A percentile compares a stretch with the other conserved stretches of the same genome.
These are phyloP conservation scores for Hymenoscyphus scutula DNA, from an alignment of 2,329 filamentous ascomycete species.

Conservation along the genomic window DNA sequence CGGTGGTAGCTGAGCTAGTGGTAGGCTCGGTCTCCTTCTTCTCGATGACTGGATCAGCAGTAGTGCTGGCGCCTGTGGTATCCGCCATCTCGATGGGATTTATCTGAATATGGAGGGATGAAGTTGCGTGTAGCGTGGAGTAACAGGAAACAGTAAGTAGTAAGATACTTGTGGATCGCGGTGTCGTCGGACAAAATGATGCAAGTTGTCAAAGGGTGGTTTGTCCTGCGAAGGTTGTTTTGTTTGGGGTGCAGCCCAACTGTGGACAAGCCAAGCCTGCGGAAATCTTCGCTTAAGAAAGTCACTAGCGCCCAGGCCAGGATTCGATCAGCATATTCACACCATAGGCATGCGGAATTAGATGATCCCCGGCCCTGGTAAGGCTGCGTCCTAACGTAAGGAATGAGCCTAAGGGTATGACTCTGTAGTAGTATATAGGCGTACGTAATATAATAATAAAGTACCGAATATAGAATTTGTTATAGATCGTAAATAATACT, in stretches of 20 bases:
- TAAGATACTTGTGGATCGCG: conserved; percentile 8
- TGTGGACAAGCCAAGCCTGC: conserved; percentile 3
- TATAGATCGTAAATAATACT: too few species aligned
- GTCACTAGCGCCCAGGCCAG: too few species aligned
- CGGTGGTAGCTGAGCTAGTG: conserved; percentile 10
- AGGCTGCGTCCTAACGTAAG: too few species aligned
- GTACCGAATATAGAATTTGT: too few species aligned
- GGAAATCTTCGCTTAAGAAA: not conserved
- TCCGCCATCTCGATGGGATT: conserved; percentile 3
- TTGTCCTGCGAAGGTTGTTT: conserved; percentile 1
- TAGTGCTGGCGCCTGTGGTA: conserved; percentile 31
- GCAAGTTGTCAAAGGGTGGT: conserved; percentile 6
- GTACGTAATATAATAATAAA: too few species aligned
- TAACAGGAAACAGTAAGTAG: not conserved
- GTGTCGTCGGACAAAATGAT: conserved; percentile 6
- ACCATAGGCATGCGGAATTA: too few species aligned
- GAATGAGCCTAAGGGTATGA: too few species aligned
- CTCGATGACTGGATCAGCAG: conserved; percentile 38
- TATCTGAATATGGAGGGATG: not conserved
- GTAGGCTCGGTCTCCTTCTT: conserved; percentile 28
- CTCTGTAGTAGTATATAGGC: too few species aligned
- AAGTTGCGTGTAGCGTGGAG: not conserved
- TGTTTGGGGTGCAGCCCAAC: conserved; percentile 5
- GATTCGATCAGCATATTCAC: not conserved
- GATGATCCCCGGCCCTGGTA: too few species aligned